Evolutionary conservation across 2,329 filamentous ascomycete genomes (phyloP).

Genomic region (Pseudocercospora eumusae): DNA sequence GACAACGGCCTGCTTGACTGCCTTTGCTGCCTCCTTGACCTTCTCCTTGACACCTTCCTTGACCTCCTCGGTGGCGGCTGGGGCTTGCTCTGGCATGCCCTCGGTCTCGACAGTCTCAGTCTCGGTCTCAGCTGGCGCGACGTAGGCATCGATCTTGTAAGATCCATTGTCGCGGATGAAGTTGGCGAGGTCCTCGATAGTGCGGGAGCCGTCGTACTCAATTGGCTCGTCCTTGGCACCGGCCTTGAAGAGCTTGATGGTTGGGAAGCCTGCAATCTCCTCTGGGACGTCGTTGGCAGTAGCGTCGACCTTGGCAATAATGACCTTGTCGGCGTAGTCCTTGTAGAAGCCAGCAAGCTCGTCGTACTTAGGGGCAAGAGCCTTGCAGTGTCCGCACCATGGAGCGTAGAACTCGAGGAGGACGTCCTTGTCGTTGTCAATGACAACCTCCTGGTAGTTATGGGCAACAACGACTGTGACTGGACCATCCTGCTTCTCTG

Average conservation of each 20-base stretch:
- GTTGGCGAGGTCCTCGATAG: slow-evolving; percentile 83
- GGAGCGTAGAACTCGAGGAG: slow-evolving; percentile 98
- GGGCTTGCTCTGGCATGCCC: slow-evolving; percentile 50
- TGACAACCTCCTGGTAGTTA: slow-evolving; percentile 87
- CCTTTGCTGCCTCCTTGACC: slow-evolving; percentile 43
- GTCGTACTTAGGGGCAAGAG: slow-evolving; percentile 68
- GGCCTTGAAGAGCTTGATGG: slow-evolving; percentile 96
- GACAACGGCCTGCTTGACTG: slow-evolving; percentile 35
- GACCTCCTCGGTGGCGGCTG: slow-evolving; percentile 43
- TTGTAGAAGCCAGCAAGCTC: slow-evolving; percentile 61
- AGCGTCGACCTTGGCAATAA: slow-evolving; percentile 88
- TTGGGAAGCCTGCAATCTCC: slow-evolving; percentile 96
- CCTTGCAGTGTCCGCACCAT: slow-evolving; percentile 72
- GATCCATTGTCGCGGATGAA: slow-evolving; percentile 97
- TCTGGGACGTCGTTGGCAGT: slow-evolving; percentile 96
- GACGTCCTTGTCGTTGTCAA: slow-evolving; percentile 94
- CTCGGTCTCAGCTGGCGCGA: slow-evolving; percentile 52
- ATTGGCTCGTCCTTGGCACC: slow-evolving; percentile 82
- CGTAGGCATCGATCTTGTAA: slow-evolving; percentile 72
- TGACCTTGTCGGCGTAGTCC: slow-evolving; percentile 56
- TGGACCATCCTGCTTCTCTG: slow-evolving; percentile 86
- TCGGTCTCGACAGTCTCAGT: slow-evolving; percentile 49
- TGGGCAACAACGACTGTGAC: slow-evolving; percentile 89
- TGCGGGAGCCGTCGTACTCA: slow-evolving; percentile 84
- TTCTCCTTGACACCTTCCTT: slow-evolving; percentile 37